Conservation (phyloP, 176 grass and related monocot species). For the Oryza australiensis region DNA sequence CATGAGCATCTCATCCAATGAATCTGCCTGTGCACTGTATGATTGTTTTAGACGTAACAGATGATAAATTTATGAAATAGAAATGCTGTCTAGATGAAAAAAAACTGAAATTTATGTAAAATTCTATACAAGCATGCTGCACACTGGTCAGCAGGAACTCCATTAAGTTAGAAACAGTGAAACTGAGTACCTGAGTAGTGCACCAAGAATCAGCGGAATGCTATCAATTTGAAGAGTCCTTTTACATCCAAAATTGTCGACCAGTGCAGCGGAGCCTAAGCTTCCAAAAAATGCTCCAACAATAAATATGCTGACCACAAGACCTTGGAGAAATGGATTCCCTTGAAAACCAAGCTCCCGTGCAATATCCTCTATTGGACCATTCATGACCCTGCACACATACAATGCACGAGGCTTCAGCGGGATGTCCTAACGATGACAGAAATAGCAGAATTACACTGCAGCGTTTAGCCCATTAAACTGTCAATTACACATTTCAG, state of each 20-base stretch:
- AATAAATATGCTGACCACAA: slow-evolving; percentile 98
- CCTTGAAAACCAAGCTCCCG: slow-evolving; percentile 90
- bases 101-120: slow-evolving; percentile 17
- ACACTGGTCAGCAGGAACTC: slow-evolving; percentile 12
- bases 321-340: slow-evolving; percentile 89
- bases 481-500: too few relatives aligned
- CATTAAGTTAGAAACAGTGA: slow-evolving; percentile 28
- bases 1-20: slow-evolving; percentile 87
- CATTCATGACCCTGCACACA: slow-evolving; percentile 94
- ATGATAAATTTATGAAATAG: slow-evolving; percentile 27
- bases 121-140: slow-evolving; percentile 1
- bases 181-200: slow-evolving; percentile 71
- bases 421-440: not conserved
- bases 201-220: slow-evolving; percentile 86
- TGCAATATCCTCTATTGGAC: slow-evolving; percentile 94
- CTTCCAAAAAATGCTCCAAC: slow-evolving; percentile 92
- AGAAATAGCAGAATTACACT: slow-evolving; percentile 7
- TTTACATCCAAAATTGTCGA: slow-evolving; percentile 92
- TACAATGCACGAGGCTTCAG: slow-evolving; percentile 20
- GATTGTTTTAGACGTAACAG: slow-evolving; percentile 22
- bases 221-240: slow-evolving; percentile 84
- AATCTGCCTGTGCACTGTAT: slow-evolving; percentile 81
- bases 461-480: not conserved
- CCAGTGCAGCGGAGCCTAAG: slow-evolving; percentile 63
- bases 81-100: not conserved